Evolutionary conservation across 2,329 filamentous ascomycete genomes (phyloP).

Genomic region (Penicillium glabrum): DNA sequence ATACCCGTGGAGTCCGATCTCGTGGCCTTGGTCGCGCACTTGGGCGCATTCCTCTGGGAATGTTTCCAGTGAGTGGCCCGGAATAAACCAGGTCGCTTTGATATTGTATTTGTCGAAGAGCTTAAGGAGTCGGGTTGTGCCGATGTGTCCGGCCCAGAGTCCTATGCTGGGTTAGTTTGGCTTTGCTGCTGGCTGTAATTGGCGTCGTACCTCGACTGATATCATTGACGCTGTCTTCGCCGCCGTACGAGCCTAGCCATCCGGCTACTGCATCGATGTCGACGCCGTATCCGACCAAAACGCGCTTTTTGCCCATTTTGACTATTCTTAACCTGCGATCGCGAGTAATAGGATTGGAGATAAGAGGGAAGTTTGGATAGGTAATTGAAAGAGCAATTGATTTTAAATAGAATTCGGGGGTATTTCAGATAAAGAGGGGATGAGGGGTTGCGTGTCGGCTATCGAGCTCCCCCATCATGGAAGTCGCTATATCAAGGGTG

Average conservation of each 20-base stretch:
- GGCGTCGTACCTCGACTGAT: conserved; percentile 61
- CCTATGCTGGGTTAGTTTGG: conserved; percentile 34
- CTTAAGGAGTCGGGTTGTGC: conserved; percentile 65
- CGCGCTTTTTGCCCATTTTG: conserved; percentile 47
- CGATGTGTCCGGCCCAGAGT: conserved; percentile 68
- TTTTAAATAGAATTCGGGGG: neutral
- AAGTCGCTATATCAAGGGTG: conserved; percentile 2
- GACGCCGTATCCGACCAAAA: conserved; percentile 64
- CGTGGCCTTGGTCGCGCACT: conserved; percentile 64
- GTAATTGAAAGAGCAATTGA: neutral
- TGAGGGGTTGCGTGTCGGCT: neutral
- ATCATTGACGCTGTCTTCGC: conserved; percentile 70
- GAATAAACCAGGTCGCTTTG: conserved; percentile 67
- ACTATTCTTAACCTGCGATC: no score
- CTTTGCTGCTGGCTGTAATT: neutral
- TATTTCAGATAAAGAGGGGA: neutral
- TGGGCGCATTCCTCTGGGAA: conserved; percentile 65
- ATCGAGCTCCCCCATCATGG: conserved; percentile 8
- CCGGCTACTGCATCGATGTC: conserved; percentile 76
- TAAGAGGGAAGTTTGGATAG: neutral
- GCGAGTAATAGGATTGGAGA: neutral
- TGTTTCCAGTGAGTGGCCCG: conserved; percentile 63
- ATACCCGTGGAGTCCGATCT: conserved; percentile 70
- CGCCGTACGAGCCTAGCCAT: conserved; percentile 74
- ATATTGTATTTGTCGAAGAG: conserved; percentile 72